Evolutionary conservation across 192 early-diverging fungal genomes (phyloP).

Genomic region (Entomortierella parvispora): DNA sequence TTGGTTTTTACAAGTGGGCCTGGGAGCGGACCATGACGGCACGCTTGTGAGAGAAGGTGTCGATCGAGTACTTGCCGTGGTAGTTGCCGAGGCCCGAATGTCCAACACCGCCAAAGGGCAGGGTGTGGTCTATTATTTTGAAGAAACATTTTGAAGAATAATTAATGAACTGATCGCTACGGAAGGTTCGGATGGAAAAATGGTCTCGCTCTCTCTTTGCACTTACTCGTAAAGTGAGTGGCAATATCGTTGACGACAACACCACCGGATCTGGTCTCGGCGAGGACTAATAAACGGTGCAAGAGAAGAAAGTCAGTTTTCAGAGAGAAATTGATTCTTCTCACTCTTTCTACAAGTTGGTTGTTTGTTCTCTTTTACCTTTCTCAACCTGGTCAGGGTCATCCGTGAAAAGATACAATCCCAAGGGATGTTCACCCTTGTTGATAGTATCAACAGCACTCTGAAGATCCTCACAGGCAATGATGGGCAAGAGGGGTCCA

Average conservation of each 20-base stretch:
- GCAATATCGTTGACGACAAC: slow-evolving; percentile 84
- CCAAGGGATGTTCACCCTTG: slow-evolving; percentile 72
- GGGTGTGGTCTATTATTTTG: slow-evolving; percentile 40
- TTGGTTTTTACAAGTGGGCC: slow-evolving; percentile 40
- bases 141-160: not conserved
- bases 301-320: not conserved
- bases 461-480: slow-evolving; percentile 66
- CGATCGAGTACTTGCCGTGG: slow-evolving; percentile 83
- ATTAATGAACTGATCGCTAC: not conserved
- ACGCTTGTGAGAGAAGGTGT: slow-evolving; percentile 83
- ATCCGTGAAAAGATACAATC: slow-evolving; percentile 76
- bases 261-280: slow-evolving; percentile 78
- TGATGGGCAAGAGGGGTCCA: slow-evolving; percentile 70
- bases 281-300: slow-evolving; percentile 55
- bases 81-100: slow-evolving; percentile 88
- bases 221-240: slow-evolving; percentile 70
- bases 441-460: slow-evolving; percentile 71
- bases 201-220: not conserved
- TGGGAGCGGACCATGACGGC: slow-evolving; percentile 61
- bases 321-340: not conserved
- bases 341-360: not conserved
- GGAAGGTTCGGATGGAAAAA: not conserved
- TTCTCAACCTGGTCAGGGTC: slow-evolving; percentile 57
- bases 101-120: slow-evolving; percentile 93
- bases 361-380: slow-evolving; percentile 23